A percentile compares a stretch with the other conserved stretches of the same genome.
Conservation (phyloP, 371 early-diverging fungal genomes). For the Enteropsectra breve region DNA sequence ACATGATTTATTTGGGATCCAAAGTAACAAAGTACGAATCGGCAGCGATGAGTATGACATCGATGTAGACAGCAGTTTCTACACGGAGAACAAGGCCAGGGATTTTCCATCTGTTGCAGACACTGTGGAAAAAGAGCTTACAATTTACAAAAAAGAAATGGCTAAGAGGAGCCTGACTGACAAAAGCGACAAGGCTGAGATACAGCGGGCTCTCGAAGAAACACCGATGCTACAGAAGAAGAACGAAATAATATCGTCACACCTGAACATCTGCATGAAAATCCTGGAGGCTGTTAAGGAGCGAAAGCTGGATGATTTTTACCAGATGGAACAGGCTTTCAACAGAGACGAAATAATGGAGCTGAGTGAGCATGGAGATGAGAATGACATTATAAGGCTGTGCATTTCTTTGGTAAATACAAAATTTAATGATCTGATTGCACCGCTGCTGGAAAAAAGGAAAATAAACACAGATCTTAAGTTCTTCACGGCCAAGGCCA, state of each 20-base stretch:
- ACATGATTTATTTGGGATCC: constrained; percentile 81
- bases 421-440: constrained; percentile 34
- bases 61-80: constrained; percentile 75
- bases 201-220: constrained; percentile 74
- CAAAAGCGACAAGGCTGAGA: constrained; percentile 41
- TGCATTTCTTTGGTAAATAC: constrained; percentile 25
- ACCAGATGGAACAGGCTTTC: constrained; percentile 76
- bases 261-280: constrained; percentile 88
- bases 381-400: constrained; percentile 51
- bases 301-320: constrained; percentile 81
- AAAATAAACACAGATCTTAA: constrained; percentile 32
- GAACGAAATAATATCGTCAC: constrained; percentile 84
- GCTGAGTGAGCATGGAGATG: constrained; percentile 42
- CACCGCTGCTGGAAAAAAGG: constrained; percentile 43
- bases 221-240: constrained; percentile 85
- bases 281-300: constrained; percentile 79
- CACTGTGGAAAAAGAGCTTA: constrained; percentile 57
- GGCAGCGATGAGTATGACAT: constrained; percentile 66
- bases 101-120: constrained; percentile 93
- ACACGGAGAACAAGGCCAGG: constrained; percentile 75
- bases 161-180: constrained; percentile 49
- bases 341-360: constrained; percentile 51
- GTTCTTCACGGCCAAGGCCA: constrained; percentile 17
- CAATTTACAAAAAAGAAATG: constrained; percentile 59
- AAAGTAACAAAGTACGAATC: constrained; percentile 70